Percentiles rank a stretch among this genome's conserved stretches.
phyloP scores from a whole-genome alignment of 352 stramenopile genomes.

The Phytophthora palmivora region DNA sequence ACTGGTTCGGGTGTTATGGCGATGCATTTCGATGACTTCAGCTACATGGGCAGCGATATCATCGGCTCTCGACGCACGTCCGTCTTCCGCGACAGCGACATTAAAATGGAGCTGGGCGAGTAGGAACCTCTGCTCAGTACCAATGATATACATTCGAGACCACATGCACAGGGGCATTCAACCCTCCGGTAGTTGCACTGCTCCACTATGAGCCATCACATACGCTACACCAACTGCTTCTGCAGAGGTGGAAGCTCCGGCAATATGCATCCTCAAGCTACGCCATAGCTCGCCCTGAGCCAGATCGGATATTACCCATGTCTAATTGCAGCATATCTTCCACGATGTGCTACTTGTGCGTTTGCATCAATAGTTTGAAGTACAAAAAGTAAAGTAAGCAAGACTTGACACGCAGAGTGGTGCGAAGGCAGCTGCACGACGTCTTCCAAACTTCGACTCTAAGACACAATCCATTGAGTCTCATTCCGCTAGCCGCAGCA shows the following conservation, averaged over 20 bases:
- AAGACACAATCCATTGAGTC: conserved; percentile 19
- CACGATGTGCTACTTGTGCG: conserved; percentile 7
- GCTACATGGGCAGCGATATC: conserved; percentile 89
- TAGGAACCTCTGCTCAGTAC: conserved; percentile 21
- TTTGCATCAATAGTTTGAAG: conserved; percentile 33
- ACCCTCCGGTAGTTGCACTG: conserved; percentile 35
- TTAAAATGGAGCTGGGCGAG: conserved; percentile 86
- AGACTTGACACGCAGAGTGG: conserved; percentile 19
- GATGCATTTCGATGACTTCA: conserved; percentile 91
- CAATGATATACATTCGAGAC: conserved; percentile 10
- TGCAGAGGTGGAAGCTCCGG: conserved; percentile 10
- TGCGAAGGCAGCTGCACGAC: conserved; percentile 3
- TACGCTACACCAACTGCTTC: conserved; percentile 1
- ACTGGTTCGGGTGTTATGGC: conserved; percentile 64
- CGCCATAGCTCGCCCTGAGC: conserved; percentile 12
- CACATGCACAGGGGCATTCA: conserved; percentile 10
- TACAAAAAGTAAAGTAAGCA: conserved; percentile 31
- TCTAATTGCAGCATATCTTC: conserved; percentile 25
- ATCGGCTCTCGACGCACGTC: conserved; percentile 85
- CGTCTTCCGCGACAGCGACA: conserved; percentile 83
- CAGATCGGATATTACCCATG: conserved; percentile 23
- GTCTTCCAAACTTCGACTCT: conserved; percentile 25
- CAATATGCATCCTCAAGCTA: conserved; percentile 21
- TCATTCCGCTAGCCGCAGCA: neutral
- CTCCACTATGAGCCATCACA: conserved; percentile 17